A percentile compares a stretch with the other conserved stretches of the same genome.
phyloP scores from a whole-genome alignment of 345 rosid species.

The Luvunga scandens region DNA sequence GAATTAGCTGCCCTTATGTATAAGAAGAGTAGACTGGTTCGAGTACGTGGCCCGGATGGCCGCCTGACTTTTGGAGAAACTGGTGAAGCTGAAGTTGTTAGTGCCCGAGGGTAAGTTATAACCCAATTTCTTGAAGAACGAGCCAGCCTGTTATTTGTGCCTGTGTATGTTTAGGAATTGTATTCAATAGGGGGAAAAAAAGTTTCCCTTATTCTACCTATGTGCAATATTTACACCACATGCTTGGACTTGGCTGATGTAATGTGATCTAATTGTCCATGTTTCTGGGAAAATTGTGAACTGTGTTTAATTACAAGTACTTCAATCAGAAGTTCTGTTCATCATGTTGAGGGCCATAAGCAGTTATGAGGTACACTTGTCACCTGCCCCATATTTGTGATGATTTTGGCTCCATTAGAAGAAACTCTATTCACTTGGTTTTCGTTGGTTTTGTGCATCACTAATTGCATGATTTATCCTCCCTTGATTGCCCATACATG shows the following conservation, averaged over 20 bases:
- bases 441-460: not conserved
- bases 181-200: not conserved
- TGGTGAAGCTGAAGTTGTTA: constrained; percentile 98
- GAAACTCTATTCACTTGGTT: not conserved
- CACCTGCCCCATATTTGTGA: not conserved
- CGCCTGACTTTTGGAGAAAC: constrained; percentile 63
- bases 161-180: not conserved
- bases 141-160: not conserved
- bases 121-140: constrained; percentile 7
- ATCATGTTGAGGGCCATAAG: not conserved
- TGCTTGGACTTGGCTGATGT: not conserved
- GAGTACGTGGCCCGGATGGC: constrained; percentile 75
- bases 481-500: not conserved
- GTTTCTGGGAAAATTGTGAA: not conserved
- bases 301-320: not conserved
- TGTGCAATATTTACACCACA: not conserved
- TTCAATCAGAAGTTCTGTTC: not conserved
- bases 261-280: not conserved
- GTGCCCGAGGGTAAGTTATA: constrained; percentile 84
- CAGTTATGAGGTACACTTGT: not conserved
- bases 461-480: not conserved
- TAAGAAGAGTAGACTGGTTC: constrained; percentile 87
- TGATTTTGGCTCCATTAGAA: not conserved
- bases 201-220: not conserved
- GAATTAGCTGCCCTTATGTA: constrained; percentile 91